These are phyloP conservation scores for Oryza meyeriana DNA, from an alignment of 176 grass and related monocot species.

Conservation along the genomic window DNA sequence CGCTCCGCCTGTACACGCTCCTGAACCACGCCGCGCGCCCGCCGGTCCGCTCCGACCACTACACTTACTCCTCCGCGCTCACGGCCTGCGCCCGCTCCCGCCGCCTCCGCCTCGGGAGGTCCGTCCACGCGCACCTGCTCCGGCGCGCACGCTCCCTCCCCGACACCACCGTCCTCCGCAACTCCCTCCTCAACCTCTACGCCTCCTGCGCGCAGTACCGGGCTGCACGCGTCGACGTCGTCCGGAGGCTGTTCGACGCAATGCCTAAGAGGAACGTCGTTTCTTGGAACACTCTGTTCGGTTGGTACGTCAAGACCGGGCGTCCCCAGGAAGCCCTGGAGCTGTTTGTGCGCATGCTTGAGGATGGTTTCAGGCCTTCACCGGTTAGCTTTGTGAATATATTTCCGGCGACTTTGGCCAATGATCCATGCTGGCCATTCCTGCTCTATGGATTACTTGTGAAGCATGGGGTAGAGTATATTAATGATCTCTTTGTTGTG, in stretches of 20 bases:
- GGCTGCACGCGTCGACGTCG: slow-evolving; percentile 25
- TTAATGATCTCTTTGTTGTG: slow-evolving; percentile 62
- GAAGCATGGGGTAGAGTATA: slow-evolving; percentile 67
- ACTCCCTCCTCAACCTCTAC: slow-evolving; percentile 96
- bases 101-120: slow-evolving; percentile 60
- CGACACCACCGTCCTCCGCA: slow-evolving; percentile 59
- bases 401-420: slow-evolving; percentile 30
- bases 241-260: slow-evolving; percentile 63
- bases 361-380: slow-evolving; percentile 54
- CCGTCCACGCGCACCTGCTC: slow-evolving; percentile 72
- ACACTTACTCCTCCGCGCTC: slow-evolving; percentile 89
- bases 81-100: slow-evolving; percentile 73
- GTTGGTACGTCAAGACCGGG: slow-evolving; percentile 68
- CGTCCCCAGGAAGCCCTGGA: slow-evolving; percentile 50
- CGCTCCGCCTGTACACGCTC: slow-evolving; percentile 77
- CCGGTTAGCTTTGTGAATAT: slow-evolving; percentile 68
- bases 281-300: slow-evolving; percentile 77
- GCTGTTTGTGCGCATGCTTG: slow-evolving; percentile 53
- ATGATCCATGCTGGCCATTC: slow-evolving; percentile 22
- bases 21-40: slow-evolving; percentile 47
- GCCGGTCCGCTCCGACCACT: slow-evolving; percentile 56
- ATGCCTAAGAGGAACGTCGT: slow-evolving; percentile 73
- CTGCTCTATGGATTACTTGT: slow-evolving; percentile 65
- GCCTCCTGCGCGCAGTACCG: slow-evolving; percentile 29
- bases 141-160: slow-evolving; percentile 46